Percentiles rank a stretch among this genome's conserved stretches.
These are phyloP conservation scores for Quercus aquifolioides DNA, from an alignment of 306 rosid species.

Conservation along the genomic window DNA sequence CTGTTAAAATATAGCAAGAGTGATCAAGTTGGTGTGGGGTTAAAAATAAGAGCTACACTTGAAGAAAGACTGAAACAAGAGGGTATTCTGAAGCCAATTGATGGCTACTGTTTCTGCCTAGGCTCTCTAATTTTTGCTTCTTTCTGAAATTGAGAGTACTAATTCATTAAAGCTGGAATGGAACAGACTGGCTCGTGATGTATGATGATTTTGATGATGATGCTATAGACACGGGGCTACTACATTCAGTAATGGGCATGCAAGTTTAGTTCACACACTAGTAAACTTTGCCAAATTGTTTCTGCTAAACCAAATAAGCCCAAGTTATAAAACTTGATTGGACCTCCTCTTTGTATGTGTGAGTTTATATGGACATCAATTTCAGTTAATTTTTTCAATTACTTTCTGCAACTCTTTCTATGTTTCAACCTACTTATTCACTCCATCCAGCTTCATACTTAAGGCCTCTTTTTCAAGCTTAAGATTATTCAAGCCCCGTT, in stretches of 20 bases:
- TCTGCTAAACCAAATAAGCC: constrained; percentile 43
- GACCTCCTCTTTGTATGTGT: constrained; percentile 8
- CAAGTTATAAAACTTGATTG: constrained; percentile 44
- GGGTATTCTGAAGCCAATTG: constrained; percentile 27
- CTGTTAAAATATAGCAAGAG: constrained; percentile 43
- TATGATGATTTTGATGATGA: too few species aligned
- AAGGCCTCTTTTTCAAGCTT: too few species aligned
- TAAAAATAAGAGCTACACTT: constrained; percentile 76
- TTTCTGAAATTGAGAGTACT: too few species aligned
- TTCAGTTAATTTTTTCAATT: constrained; percentile 8
- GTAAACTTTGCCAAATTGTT: constrained; percentile 40
- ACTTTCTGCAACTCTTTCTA: too few species aligned
- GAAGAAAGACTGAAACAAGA: constrained; percentile 69
- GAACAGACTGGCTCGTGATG: too few species aligned
- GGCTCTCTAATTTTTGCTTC: constrained; percentile 2
- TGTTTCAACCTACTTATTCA: too few species aligned
- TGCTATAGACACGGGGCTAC: too few species aligned
- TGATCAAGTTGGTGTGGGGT: constrained; percentile 58
- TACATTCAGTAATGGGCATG: too few species aligned
- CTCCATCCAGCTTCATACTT: too few species aligned
- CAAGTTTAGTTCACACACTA: too few species aligned
- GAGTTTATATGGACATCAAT: not conserved
- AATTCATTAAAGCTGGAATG: too few species aligned
- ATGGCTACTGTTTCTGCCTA: not conserved
- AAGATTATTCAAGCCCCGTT: too few species aligned